Percentiles rank a stretch among this genome's conserved stretches.
Conservation (phyloP, 805 yeast species). For the Saccharomyces kudriavzevii region DNA sequence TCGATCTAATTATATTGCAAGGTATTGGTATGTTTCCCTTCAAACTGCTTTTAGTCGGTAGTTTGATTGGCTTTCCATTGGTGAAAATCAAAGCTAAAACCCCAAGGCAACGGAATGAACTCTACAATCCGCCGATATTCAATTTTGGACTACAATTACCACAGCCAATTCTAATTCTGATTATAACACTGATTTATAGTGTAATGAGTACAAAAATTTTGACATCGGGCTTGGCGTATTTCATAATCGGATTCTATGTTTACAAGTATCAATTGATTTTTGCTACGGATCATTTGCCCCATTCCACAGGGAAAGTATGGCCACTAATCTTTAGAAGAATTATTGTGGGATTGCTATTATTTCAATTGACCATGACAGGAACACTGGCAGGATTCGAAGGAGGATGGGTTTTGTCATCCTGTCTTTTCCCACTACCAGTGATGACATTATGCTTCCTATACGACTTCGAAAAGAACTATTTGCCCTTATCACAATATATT, state of each 20-base stretch:
- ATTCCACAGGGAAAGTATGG: constrained; percentile 96
- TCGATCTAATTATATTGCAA: constrained; percentile 73
- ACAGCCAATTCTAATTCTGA: constrained; percentile 77
- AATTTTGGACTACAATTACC: constrained; percentile 89
- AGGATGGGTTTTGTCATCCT: constrained; percentile 67
- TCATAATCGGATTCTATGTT: constrained; percentile 76
- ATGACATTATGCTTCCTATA: constrained; percentile 58
- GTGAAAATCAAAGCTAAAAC: constrained; percentile 60
- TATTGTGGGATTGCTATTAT: constrained; percentile 67
- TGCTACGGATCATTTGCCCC: constrained; percentile 91
- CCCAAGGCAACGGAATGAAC: constrained; percentile 68
- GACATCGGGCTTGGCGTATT: constrained; percentile 76
- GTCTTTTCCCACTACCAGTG: constrained; percentile 69
- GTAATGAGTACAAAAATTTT: constrained; percentile 83
- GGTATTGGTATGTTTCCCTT: constrained; percentile 89
- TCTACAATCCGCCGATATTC: constrained; percentile 84
- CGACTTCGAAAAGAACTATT: constrained; percentile 73
- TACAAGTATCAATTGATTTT: constrained; percentile 86
- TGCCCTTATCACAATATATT: constrained; percentile 76
- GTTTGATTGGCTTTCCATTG: constrained; percentile 65
- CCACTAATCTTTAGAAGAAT: constrained; percentile 80
- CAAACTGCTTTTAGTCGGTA: constrained; percentile 73
- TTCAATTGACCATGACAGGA: constrained; percentile 91
- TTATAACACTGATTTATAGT: constrained; percentile 79
- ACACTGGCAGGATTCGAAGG: constrained; percentile 69